phyloP scores from a whole-genome alignment of 148 eudicot species.

The Agrostemma githago region DNA sequence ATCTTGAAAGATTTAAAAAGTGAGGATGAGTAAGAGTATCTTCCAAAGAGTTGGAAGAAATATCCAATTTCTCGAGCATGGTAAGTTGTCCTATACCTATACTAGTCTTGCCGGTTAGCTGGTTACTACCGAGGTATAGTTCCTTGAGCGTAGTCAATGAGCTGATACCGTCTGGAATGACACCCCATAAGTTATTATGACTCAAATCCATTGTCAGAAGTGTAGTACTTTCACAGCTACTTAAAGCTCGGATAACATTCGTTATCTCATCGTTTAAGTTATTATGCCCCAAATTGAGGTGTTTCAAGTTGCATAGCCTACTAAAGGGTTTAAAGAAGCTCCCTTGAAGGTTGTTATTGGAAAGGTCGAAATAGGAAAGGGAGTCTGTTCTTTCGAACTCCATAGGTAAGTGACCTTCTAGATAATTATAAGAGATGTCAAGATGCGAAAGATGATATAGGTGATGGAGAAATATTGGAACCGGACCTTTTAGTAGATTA shows the following conservation, averaged over 20 bases:
- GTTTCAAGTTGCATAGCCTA: slow-evolving; percentile 10
- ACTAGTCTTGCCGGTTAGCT: slow-evolving; percentile 16
- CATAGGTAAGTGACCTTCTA: not conserved
- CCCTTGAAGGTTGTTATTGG: slow-evolving; percentile 11
- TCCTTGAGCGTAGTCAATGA: not conserved
- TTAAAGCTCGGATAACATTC: slow-evolving; percentile 3
- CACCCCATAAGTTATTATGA: slow-evolving; percentile 11
- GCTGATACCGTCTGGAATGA: slow-evolving; percentile 14
- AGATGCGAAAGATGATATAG: slow-evolving; percentile 8
- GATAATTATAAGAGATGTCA: not conserved
- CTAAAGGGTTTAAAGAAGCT: not conserved
- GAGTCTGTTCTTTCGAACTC: not conserved
- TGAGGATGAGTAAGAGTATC: slow-evolving; percentile 23
- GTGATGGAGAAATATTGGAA: not conserved
- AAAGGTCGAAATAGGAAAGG: slow-evolving; percentile 5
- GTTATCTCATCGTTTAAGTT: not conserved
- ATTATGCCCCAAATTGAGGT: not conserved
- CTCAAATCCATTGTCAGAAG: slow-evolving; percentile 8
- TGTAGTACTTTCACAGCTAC: not conserved
- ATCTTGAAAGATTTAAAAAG: slow-evolving; percentile 21
- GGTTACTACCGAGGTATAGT: slow-evolving; percentile 14
- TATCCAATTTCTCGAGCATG: slow-evolving; percentile 18
- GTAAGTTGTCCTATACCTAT: slow-evolving; percentile 19
- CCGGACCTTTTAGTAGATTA: not conserved
- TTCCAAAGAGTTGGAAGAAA: slow-evolving; percentile 22